These are phyloP conservation scores for Xylaria multiplex DNA, from an alignment of 2,329 filamentous ascomycete genomes.

Conservation along the genomic window DNA sequence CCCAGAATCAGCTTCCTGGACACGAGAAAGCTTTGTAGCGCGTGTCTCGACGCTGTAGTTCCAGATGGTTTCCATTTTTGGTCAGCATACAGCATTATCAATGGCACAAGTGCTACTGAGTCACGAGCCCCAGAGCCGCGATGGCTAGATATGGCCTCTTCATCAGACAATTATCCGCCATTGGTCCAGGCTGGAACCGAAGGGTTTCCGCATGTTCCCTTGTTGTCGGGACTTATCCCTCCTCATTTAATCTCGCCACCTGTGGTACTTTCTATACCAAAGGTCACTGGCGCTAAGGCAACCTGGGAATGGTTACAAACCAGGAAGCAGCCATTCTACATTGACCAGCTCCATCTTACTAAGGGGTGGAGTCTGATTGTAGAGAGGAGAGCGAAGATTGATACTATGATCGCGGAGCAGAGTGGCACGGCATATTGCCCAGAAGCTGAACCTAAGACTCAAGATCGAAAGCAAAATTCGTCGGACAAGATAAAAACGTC, in stretches of 20 bases:
- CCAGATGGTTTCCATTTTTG: not conserved
- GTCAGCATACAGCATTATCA: not conserved
- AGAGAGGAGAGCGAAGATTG: not conserved
- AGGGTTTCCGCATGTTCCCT: not conserved
- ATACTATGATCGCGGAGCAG: not conserved
- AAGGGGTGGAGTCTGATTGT: constrained; percentile 6
- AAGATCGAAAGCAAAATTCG: not conserved
- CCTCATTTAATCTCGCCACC: not conserved
- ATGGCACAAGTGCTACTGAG: not conserved
- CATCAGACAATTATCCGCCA: constrained; percentile 1
- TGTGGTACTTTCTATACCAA: constrained; percentile 3
- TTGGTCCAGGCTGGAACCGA: constrained; percentile 1
- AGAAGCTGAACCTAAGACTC: constrained; percentile 2
- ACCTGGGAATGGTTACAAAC: constrained; percentile 1
- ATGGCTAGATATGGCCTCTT: not conserved
- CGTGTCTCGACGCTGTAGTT: constrained; percentile 1
- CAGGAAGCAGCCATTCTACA: constrained; percentile 1
- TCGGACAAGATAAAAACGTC: not conserved
- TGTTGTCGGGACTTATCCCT: not conserved
- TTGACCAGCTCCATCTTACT: constrained; percentile 1
- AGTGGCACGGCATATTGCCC: not conserved
- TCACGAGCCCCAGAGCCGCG: not conserved
- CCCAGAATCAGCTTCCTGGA: not conserved
- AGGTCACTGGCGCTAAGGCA: constrained; percentile 4
- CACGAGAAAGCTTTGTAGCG: constrained; percentile 1